Percentiles rank a stretch among this genome's conserved stretches.
phyloP scores from a whole-genome alignment of 2,329 filamentous ascomycete species.

The Exophiala bonariae region DNA sequence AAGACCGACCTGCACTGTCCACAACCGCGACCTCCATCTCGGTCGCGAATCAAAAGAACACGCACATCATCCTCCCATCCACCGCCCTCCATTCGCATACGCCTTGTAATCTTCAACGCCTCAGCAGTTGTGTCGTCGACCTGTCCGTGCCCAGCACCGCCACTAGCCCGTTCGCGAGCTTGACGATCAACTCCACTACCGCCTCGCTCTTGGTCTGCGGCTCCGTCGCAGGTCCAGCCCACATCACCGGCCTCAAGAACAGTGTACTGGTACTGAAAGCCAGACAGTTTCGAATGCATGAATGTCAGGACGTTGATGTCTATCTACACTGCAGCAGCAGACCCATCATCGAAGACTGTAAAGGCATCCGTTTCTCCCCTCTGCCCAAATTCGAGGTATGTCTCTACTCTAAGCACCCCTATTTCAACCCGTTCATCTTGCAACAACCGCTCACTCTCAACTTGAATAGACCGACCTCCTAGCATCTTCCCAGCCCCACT shows the following conservation, averaged over 20 bases:
- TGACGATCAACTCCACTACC: constrained; percentile 68
- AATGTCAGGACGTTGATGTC: constrained; percentile 75
- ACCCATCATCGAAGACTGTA: constrained; percentile 92
- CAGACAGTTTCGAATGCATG: constrained; percentile 90
- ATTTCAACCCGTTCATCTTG: constrained; percentile 57
- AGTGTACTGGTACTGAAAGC: constrained; percentile 73
- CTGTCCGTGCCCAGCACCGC: constrained; percentile 63
- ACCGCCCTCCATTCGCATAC: constrained; percentile 70
- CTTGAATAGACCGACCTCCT: constrained; percentile 17
- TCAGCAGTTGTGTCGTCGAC: constrained; percentile 74
- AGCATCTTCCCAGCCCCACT: constrained; percentile 24
- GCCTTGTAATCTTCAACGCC: constrained; percentile 69
- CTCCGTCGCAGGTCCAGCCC: constrained; percentile 74
- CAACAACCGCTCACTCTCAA: no score
- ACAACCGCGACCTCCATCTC: constrained; percentile 58
- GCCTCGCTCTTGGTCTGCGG: constrained; percentile 75
- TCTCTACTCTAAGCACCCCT: constrained; percentile 45
- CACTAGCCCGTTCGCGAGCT: constrained; percentile 63
- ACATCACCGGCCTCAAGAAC: constrained; percentile 73
- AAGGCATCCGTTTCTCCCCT: constrained; percentile 73
- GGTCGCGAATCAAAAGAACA: constrained; percentile 65
- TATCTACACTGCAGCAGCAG: constrained; percentile 80
- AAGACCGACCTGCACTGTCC: constrained; percentile 62
- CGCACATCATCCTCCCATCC: constrained; percentile 75
- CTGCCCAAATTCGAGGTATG: constrained; percentile 53